Evolutionary conservation across 2,329 filamentous ascomycete genomes (phyloP).

Genomic region (Fusarium musae): DNA sequence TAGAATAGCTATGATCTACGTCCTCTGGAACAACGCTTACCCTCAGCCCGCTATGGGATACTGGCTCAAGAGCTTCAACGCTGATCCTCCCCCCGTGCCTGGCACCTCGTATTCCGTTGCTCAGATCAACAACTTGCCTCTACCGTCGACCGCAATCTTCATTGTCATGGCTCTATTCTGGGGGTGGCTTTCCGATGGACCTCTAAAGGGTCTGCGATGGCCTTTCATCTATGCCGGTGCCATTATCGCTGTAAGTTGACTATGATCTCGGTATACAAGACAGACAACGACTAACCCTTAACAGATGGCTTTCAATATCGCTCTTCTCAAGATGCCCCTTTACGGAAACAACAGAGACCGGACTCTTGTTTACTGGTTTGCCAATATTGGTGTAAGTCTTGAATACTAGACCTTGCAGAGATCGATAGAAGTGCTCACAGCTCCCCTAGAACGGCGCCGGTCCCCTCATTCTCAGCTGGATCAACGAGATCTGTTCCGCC

Average conservation of each 20-base stretch:
- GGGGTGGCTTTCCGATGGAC: slow-evolving; percentile 37
- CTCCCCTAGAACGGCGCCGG: slow-evolving; percentile 13
- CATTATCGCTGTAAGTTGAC: slow-evolving; percentile 11
- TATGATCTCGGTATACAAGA: accelerated
- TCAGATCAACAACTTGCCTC: slow-evolving; percentile 12
- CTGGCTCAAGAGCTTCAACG: slow-evolving; percentile 11
- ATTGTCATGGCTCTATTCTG: slow-evolving; percentile 27
- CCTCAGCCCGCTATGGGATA: neutral
- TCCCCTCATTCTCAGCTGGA: slow-evolving; percentile 39
- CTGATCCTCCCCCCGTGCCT: neutral
- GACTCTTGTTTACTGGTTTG: slow-evolving; percentile 37
- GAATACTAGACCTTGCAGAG: neutral
- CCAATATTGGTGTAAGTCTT: slow-evolving; percentile 34
- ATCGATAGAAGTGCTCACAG: neutral
- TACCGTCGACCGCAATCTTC: slow-evolving; percentile 32
- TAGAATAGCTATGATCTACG: neutral
- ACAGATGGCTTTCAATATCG: slow-evolving; percentile 24
- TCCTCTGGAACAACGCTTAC: slow-evolving; percentile 7
- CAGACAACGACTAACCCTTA: accelerated
- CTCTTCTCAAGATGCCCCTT: slow-evolving; percentile 27
- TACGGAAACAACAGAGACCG: slow-evolving; percentile 22
- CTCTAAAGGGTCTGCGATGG: slow-evolving; percentile 14
- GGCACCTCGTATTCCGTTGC: neutral
- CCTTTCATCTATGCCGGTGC: slow-evolving; percentile 35
- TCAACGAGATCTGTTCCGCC: slow-evolving; percentile 35